phyloP scores from a whole-genome alignment of 495 filamentous ascomycete species.

The Neurospora africana region DNA sequence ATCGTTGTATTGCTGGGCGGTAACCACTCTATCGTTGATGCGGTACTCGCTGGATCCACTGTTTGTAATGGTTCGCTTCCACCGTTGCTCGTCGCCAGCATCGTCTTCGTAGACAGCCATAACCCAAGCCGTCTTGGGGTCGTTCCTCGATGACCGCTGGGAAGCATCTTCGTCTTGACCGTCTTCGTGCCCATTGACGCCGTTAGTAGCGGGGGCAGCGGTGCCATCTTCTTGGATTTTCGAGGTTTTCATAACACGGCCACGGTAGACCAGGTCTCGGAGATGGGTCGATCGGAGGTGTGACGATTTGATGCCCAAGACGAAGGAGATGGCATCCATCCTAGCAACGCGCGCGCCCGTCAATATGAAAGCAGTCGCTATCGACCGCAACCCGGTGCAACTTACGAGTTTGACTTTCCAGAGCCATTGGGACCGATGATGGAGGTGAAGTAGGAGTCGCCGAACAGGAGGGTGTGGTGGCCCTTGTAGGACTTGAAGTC shows the following conservation, averaged over 20 bases:
- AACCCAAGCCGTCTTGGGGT: conserved; percentile 92
- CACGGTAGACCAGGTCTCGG: conserved; percentile 90
- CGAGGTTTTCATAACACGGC: conserved; percentile 81
- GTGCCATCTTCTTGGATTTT: conserved; percentile 83
- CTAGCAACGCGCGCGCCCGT: conserved; percentile 31
- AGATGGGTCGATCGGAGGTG: conserved; percentile 93
- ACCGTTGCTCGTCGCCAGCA: conserved; percentile 86
- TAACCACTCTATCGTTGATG: conserved; percentile 86
- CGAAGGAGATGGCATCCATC: conserved; percentile 99
- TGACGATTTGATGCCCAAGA: conserved; percentile 95
- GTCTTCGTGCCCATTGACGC: conserved; percentile 39
- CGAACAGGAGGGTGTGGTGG: conserved; percentile 85
- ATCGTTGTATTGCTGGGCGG: conserved; percentile 86
- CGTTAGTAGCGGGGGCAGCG: conserved; percentile 46
- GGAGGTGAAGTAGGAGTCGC: conserved; percentile 97
- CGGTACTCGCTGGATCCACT: conserved; percentile 87
- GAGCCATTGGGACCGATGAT: conserved; percentile 99
- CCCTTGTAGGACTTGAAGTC: conserved; percentile 99
- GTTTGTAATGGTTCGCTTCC: conserved; percentile 90
- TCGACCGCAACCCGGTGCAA: conserved; percentile 9
- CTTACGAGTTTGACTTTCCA: conserved; percentile 98
- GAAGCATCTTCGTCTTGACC: conserved; percentile 49
- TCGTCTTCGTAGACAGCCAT: conserved; percentile 99
- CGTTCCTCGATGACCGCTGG: conserved; percentile 44
- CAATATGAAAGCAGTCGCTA: background rate